Conservation (phyloP, 2,329 filamentous ascomycete genomes). For the Eutypa lata region DNA sequence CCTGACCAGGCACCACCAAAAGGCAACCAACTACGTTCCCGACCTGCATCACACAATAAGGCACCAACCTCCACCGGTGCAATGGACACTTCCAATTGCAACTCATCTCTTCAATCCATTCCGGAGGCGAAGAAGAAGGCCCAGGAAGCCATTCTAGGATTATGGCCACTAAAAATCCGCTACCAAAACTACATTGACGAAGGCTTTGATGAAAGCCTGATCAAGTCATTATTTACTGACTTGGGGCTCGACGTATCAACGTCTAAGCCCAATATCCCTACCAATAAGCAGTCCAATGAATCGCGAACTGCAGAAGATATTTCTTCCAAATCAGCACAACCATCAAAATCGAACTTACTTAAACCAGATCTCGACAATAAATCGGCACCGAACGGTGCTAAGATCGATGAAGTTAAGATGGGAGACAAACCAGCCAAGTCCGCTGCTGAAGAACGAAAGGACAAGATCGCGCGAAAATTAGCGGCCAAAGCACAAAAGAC, state of each 20-base stretch:
- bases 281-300: slow-evolving; percentile 5
- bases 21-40: background rate
- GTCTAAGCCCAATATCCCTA: slow-evolving; percentile 17
- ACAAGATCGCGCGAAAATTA: slow-evolving; percentile 31
- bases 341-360: background rate
- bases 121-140: slow-evolving; percentile 55
- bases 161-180: slow-evolving; percentile 65
- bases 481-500: slow-evolving; percentile 31
- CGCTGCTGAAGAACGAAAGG: slow-evolving; percentile 31
- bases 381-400: slow-evolving; percentile 2
- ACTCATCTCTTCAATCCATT: slow-evolving; percentile 24
- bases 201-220: slow-evolving; percentile 61
- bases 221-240: slow-evolving; percentile 65
- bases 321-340: slow-evolving; percentile 2
- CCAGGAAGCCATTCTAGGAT: slow-evolving; percentile 62
- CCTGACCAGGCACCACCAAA: background rate
- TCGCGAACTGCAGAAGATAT: slow-evolving; percentile 2
- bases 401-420: slow-evolving; percentile 10
- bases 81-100: background rate
- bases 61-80: background rate
- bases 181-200: slow-evolving; percentile 73
- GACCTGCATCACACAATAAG: background rate
- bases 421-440: slow-evolving; percentile 19
- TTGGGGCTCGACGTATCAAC: slow-evolving; percentile 54
- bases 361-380: background rate